Conservation (phyloP, 1,284 basidiomycete species). For the Leccinum colubrinum region DNA sequence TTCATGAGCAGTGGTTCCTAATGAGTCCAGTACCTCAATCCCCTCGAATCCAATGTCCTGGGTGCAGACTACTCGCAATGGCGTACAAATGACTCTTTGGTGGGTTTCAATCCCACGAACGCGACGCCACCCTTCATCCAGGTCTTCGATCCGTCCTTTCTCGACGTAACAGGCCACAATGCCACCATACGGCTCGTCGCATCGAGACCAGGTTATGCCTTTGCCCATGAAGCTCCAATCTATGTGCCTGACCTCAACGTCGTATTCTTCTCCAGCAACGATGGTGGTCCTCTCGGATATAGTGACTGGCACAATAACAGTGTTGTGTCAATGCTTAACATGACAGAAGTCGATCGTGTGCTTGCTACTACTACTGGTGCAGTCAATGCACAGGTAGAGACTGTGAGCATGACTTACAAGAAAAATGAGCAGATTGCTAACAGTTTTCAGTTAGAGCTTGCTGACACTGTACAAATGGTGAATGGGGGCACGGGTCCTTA, state of each 20-base stretch:
- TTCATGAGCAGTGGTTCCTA: slow-evolving; percentile 35
- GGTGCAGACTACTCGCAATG: slow-evolving; percentile 18
- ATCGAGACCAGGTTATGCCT: neutral
- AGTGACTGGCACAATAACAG: slow-evolving; percentile 47
- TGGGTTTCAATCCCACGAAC: slow-evolving; percentile 45
- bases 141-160: neutral
- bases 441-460: slow-evolving; percentile 42
- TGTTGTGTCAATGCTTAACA: slow-evolving; percentile 44
- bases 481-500: slow-evolving; percentile 76
- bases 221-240: neutral
- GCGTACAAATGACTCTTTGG: slow-evolving; percentile 23
- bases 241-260: neutral
- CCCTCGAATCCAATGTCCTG: slow-evolving; percentile 43
- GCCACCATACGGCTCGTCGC: neutral
- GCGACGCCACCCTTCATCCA: neutral
- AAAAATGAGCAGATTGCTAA: neutral
- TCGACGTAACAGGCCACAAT: neutral
- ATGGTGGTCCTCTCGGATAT: slow-evolving; percentile 37
- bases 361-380: slow-evolving; percentile 33
- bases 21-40: slow-evolving; percentile 42
- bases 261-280: slow-evolving; percentile 25
- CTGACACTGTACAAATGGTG: slow-evolving; percentile 61
- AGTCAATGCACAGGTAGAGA: slow-evolving; percentile 55
- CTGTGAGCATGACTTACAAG: slow-evolving; percentile 37
- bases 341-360: slow-evolving; percentile 43